These are phyloP conservation scores for Ascodesmis nigricans DNA, from an alignment of 495 filamentous ascomycete genomes.

Conservation along the genomic window DNA sequence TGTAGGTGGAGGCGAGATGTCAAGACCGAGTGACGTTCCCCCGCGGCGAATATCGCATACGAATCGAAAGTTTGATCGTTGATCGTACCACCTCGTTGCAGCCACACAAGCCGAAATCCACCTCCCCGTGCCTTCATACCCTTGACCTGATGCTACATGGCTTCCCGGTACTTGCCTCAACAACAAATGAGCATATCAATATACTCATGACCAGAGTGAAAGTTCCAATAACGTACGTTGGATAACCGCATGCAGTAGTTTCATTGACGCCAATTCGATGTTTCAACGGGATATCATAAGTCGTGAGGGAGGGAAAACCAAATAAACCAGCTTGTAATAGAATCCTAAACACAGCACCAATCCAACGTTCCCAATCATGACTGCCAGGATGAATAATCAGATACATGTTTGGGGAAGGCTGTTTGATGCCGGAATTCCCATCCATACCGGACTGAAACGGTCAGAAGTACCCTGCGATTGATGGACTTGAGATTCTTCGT, in stretches of 20 bases:
- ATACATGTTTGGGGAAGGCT: too few species aligned
- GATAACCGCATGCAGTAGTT: neutral
- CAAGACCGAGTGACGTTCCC: neutral
- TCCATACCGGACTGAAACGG: too few species aligned
- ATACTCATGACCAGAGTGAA: slow-evolving; percentile 2
- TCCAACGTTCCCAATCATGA: neutral
- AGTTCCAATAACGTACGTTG: neutral
- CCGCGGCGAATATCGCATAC: slow-evolving; percentile 4
- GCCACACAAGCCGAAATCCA: too few species aligned
- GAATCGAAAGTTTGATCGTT: slow-evolving; percentile 5
- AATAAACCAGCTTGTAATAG: neutral
- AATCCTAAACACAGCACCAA: neutral
- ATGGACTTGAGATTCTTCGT: too few species aligned
- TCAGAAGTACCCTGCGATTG: too few species aligned
- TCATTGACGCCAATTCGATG: neutral
- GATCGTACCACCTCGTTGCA: slow-evolving; percentile 2
- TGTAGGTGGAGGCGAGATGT: too few species aligned
- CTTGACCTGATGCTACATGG: neutral
- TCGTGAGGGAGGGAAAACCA: neutral
- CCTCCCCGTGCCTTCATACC: neutral
- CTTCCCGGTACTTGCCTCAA: slow-evolving; percentile 4
- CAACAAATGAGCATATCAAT: slow-evolving; percentile 4
- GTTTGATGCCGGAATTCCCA: too few species aligned
- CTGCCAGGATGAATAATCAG: too few species aligned
- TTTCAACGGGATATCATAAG: too few species aligned